These are phyloP conservation scores for Urochloa ruziziensis DNA, from an alignment of 176 grass and related monocot genomes.

Conservation along the genomic window DNA sequence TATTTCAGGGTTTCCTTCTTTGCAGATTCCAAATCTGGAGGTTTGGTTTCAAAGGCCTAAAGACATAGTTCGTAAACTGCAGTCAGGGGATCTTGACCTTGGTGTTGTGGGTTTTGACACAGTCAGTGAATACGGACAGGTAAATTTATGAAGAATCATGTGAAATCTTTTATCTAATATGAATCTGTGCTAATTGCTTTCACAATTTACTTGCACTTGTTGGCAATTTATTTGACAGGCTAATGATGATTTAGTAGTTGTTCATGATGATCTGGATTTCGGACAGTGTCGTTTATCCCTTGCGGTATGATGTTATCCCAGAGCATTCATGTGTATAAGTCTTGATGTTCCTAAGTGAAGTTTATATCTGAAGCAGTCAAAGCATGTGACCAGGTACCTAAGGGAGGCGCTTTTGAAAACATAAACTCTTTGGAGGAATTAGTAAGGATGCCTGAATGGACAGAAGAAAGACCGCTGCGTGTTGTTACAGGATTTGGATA, in stretches of 20 bases:
- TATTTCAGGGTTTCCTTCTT: neutral
- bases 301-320: constrained; percentile 60
- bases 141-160: constrained; percentile 26
- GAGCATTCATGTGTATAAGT: neutral
- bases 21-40: constrained; percentile 82
- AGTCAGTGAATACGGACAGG: constrained; percentile 74
- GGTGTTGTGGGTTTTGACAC: constrained; percentile 89
- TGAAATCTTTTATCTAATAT: neutral
- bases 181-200: neutral
- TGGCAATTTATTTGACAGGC: constrained; percentile 53
- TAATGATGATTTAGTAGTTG: constrained; percentile 74
- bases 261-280: constrained; percentile 92
- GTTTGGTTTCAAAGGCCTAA: constrained; percentile 98
- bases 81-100: constrained; percentile 84
- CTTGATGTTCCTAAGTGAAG: constrained; percentile 10
- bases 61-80: constrained; percentile 86
- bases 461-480: constrained; percentile 68
- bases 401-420: constrained; percentile 86
- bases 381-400: constrained; percentile 64
- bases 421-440: constrained; percentile 76
- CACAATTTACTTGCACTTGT: no score
- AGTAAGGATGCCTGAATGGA: constrained; percentile 84
- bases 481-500: constrained; percentile 94
- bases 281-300: constrained; percentile 80
- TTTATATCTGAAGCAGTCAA: constrained; percentile 32